Evolutionary conservation across 495 filamentous ascomycete species (phyloP).

Genomic region (Recurvomyces mirabilis): DNA sequence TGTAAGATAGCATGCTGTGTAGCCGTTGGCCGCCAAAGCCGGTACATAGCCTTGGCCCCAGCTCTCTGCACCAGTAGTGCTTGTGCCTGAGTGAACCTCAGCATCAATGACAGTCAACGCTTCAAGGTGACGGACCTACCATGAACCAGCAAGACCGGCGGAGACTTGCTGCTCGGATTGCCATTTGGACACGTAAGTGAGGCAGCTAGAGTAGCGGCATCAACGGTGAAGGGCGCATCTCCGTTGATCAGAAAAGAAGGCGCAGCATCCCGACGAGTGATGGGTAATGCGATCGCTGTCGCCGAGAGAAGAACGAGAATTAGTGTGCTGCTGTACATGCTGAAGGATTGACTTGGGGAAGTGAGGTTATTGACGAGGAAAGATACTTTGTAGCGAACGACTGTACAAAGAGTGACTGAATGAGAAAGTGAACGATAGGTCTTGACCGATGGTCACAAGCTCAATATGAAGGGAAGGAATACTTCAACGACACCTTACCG

Average conservation of each 20-base stretch:
- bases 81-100: conserved; percentile 8
- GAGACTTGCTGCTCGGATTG: conserved; percentile 7
- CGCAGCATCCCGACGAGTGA: no score
- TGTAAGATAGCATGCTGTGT: conserved; percentile 18
- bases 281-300: no score
- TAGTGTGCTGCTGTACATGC: no score
- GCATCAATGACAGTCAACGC: neutral
- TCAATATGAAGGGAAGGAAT: no score
- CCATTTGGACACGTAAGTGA: conserved; percentile 17
- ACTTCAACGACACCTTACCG: no score
- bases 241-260: conserved; percentile 8
- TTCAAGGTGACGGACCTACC: neutral
- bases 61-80: conserved; percentile 13
- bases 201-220: conserved; percentile 11
- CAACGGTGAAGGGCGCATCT: conserved; percentile 15
- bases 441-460: no score
- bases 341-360: no score
- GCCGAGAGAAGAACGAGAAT: no score
- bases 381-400: no score
- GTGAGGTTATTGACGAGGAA: no score
- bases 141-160: conserved; percentile 18
- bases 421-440: no score
- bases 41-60: conserved; percentile 18
- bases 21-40: conserved; percentile 13
- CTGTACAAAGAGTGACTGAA: no score